Base-by-base conservation (phyloP, 78 protist species). In the Dictyostelium citrinum region DNA sequence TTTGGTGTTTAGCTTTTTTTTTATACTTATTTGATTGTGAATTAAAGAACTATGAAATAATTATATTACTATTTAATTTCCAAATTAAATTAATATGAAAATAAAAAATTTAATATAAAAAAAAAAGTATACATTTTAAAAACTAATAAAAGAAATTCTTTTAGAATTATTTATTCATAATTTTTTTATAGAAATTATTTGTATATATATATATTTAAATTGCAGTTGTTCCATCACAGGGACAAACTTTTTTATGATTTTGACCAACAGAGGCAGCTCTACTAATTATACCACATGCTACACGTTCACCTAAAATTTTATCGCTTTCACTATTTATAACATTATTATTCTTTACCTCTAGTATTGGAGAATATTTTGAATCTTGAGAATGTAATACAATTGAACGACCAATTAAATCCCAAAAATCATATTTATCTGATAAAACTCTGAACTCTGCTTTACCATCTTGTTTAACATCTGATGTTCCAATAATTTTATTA, bases 211-310 rank as follows among this genome's bases (percentile, higher is more conserved):
- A 1, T 49, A 27, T 24, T 64, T 24, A 64, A 64, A 64, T 64
- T 64, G 72, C 72, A n/a, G 72, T 64, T 3, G 72, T 24, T 27
- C 72, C 72, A 64, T 88, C 93, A 46, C 93, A 88, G 5, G 93
- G 93, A 67, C 93, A 88, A 10, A 88, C 71, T 31, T 78, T 88
- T 46, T 88, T 88, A 64, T 33, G 84, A 79, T 88, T 88, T 49
- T 88, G 93, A 29, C 93, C 93, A 4, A 88, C 45, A 29, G 58
- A 14, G 3, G 93, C 84, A 29, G 93, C 93, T 67, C 93, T 88
- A 88, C 86, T 61, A 16, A 88, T 88, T 35, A 88, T 67, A 16
- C 93, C 93, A 88, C 84, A 76, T 17, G 93, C 93, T 22, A 88
- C 24, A 33, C 77, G 77, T 1, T 70, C 77, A 33, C 77, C 77